These are phyloP conservation scores for Leishmania martiniquensis DNA, from an alignment of 208 protist species.

Conservation along the genomic window DNA sequence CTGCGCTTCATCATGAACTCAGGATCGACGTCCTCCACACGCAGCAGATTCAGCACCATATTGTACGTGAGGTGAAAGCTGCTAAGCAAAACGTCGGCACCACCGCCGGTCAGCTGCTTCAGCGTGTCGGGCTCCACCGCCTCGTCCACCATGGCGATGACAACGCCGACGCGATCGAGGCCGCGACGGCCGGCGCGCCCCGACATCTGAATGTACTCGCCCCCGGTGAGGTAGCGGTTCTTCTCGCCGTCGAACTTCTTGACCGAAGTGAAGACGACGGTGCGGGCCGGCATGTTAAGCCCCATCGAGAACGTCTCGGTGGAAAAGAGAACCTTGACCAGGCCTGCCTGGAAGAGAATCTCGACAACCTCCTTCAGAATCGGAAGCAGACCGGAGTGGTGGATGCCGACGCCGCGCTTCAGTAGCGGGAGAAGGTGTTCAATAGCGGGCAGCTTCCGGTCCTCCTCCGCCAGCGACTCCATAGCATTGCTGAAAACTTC, in stretches of 20 bases:
- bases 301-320: constrained; percentile 99
- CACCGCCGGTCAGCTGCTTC: constrained; percentile 94
- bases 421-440: constrained; percentile 96
- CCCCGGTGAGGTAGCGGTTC: constrained; percentile 94
- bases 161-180: constrained; percentile 98
- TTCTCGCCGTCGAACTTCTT: constrained; percentile 99
- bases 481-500: constrained; percentile 97
- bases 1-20: constrained; percentile 97
- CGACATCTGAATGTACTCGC: constrained; percentile 99
- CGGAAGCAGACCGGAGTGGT: constrained; percentile 99
- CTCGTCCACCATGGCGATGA: constrained; percentile 99
- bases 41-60: constrained; percentile 99
- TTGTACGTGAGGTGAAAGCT: constrained; percentile 99
- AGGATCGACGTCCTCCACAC: constrained; percentile 98
- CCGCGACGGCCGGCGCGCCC: constrained; percentile 99
- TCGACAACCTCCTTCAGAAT: constrained; percentile 99
- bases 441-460: constrained; percentile 93
- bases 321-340: constrained; percentile 99
- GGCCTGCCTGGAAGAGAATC: constrained; percentile 99
- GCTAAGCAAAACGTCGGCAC: constrained; percentile 94
- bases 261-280: constrained; percentile 98
- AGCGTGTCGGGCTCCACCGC: constrained; percentile 95
- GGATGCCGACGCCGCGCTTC: constrained; percentile 98
- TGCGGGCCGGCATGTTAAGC: constrained; percentile 99
- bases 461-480: constrained; percentile 94